Evolutionary conservation across 257 asterid species (phyloP).

Genomic region (Orobanche coerulescens): DNA sequence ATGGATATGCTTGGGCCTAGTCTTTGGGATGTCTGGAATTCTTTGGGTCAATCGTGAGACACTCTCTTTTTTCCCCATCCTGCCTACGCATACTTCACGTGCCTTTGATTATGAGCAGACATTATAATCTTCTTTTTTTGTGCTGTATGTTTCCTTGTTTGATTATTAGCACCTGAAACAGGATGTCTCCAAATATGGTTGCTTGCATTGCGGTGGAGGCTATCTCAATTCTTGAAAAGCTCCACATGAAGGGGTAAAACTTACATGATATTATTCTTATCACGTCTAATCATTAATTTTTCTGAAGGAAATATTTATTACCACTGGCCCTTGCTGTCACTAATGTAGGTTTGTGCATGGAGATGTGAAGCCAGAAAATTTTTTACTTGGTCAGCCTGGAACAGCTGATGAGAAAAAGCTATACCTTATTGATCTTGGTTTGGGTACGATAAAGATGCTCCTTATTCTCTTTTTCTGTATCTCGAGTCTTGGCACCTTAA

Average conservation of each 20-base stretch:
- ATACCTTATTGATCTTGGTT: constrained; percentile 93
- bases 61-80: constrained; percentile 13
- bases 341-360: constrained; percentile 85
- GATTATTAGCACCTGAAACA: constrained; percentile 39
- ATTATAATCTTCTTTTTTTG: neutral
- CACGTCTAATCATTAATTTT: neutral
- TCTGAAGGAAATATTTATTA: constrained; percentile 8
- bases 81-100: neutral
- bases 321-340: neutral
- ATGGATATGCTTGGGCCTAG: constrained; percentile 98
- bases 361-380: constrained; percentile 98
- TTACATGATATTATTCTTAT: constrained; percentile 10
- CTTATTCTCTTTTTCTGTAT: constrained; percentile 12
- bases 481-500: constrained; percentile 5
- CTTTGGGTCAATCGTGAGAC: constrained; percentile 80
- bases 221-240: constrained; percentile 91
- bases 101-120: neutral
- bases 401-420: constrained; percentile 86
- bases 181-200: constrained; percentile 97
- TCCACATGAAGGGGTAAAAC: constrained; percentile 80
- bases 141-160: constrained; percentile 20
- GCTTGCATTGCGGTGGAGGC: constrained; percentile 99
- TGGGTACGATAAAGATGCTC: constrained; percentile 53
- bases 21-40: constrained; percentile 94
- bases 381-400: constrained; percentile 93